Evolutionary conservation across 2,329 filamentous ascomycete species (phyloP).

Genomic region (Hymenoscyphus occultus): DNA sequence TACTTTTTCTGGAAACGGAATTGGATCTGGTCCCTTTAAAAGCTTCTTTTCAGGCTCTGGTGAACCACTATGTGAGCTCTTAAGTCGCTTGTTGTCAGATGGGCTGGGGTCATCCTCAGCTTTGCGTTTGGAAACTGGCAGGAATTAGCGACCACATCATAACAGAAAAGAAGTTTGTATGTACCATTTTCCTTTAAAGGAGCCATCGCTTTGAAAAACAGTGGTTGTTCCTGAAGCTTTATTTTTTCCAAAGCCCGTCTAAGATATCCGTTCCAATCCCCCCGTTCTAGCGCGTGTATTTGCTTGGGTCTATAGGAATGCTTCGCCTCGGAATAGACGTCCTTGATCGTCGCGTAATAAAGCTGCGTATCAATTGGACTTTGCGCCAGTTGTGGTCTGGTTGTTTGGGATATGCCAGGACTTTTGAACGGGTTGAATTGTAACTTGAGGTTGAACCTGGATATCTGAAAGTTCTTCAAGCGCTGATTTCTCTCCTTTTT

Average conservation of each 20-base stretch:
- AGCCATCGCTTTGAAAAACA: conserved; percentile 23
- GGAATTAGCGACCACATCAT: not conserved
- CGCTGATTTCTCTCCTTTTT: not conserved
- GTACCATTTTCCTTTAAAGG: conserved; percentile 29
- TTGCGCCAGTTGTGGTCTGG: not conserved
- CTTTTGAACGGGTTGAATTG: not conserved
- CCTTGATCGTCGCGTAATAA: not conserved
- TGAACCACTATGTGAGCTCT: conserved; percentile 45
- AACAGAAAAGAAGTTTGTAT: not conserved
- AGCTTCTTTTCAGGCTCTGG: conserved; percentile 47
- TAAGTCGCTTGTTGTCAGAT: conserved; percentile 62
- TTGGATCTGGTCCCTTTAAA: conserved; percentile 54
- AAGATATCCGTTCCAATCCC: conserved; percentile 5
- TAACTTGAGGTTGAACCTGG: not conserved
- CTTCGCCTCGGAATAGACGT: not conserved
- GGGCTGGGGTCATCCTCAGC: conserved; percentile 64
- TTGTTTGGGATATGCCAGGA: not conserved
- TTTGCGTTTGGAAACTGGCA: conserved; percentile 60
- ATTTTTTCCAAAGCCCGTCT: not conserved
- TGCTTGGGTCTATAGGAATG: not conserved
- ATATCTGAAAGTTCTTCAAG: not conserved
- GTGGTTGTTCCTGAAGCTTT: not conserved
- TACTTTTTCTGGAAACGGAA: conserved; percentile 89
- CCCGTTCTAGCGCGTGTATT: not conserved
- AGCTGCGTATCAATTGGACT: not conserved